Base-by-base conservation (phyloP, 306 rosid genomes). In the Albizia julibrissin region DNA sequence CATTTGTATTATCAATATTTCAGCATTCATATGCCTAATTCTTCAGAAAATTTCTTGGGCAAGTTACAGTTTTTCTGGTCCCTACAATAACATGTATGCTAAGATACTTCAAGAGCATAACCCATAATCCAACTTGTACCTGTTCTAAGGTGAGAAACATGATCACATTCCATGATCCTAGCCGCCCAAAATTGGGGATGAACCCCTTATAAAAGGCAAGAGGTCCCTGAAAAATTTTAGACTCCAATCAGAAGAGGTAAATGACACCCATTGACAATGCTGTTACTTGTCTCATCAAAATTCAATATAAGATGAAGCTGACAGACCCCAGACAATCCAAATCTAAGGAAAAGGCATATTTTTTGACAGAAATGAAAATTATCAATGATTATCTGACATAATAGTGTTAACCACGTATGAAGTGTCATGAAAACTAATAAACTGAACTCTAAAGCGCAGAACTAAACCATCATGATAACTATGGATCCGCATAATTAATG, bases 151-250 rank as follows among this genome's bases (percentile, higher is more conserved):
- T 93, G 81, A 95, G 88, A 81, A 95, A 95, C 99, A 95, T 95
- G 89, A 95, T 89, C 87, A 95, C 99, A 69, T 95, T 95, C 99
- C 99, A 95, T 4, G 99, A 93, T 87, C 99, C 99, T 56, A 95
- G 88, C 81, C 99, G 90, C 78, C 98, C 97, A 58, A 92, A 95
- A 86, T 93, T 93, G 12, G 99, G 98, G 44, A 93, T 87, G 87
- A 95, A 95, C 22, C 99, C 99, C 87, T 95, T 93, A 73, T 95
- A 95, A 84, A 95, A 95, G 37, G 99, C 98, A 31, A 91, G 72
- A 77, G 96, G 98, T 79, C 99, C 99, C 99, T 95, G 92, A 84
- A 89, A 83, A 88, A 76, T 50, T 79, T 71, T 65, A 77, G 24
- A 84, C 71, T 56, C 56, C 82, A 76, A 76, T 72, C 40, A 42